Percentiles rank a stretch among this genome's conserved stretches.
Conservation (phyloP, 176 grass and related monocot genomes). For the Zea luxurians region DNA sequence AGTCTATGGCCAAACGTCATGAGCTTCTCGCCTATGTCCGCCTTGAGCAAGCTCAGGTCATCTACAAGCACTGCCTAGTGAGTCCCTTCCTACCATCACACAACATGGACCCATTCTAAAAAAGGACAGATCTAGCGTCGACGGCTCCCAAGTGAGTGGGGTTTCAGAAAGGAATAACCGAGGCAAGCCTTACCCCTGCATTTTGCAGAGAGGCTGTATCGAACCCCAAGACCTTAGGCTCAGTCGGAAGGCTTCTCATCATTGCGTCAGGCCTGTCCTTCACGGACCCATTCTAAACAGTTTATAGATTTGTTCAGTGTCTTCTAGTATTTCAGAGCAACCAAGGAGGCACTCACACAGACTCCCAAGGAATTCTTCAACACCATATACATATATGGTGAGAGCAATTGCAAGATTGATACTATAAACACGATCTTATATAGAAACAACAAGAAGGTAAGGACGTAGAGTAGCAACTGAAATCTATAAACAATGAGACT, state of each 20-base stretch:
- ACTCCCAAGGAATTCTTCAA: background rate
- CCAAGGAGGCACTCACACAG: background rate
- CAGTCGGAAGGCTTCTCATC: no score
- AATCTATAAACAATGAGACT: background rate
- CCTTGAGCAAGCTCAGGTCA: background rate
- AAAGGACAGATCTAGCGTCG: no score
- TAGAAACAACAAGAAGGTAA: no score
- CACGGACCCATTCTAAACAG: background rate
- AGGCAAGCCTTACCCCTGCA: no score
- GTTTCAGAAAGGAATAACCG: no score
- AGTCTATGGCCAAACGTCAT: background rate
- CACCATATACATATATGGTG: background rate
- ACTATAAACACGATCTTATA: constrained; percentile 10
- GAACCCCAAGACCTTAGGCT: no score
- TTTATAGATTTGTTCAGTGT: background rate
- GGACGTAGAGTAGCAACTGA: background rate
- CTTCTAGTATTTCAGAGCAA: constrained; percentile 9
- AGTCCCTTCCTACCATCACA: background rate
- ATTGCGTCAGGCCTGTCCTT: no score
- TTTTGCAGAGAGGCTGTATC: no score
- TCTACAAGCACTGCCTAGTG: background rate
- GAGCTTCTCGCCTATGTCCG: background rate
- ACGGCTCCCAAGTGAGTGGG: no score
- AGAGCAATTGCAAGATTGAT: background rate
- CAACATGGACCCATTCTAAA: background rate